phyloP scores from a whole-genome alignment of 2,329 filamentous ascomycete genomes.

The Sordariomycetes sp. region DNA sequence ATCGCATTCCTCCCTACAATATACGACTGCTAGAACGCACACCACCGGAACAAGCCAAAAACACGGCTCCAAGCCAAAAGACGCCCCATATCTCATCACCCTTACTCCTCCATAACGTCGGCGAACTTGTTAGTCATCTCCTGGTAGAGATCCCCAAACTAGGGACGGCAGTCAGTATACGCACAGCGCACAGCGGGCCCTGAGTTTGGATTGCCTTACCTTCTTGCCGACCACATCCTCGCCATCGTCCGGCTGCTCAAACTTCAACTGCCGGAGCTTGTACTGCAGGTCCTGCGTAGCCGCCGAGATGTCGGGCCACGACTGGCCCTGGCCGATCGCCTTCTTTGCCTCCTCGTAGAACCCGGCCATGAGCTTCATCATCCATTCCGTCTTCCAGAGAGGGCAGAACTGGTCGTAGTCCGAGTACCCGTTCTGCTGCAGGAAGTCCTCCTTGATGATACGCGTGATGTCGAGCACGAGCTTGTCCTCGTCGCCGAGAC shows the following conservation, averaged over 20 bases:
- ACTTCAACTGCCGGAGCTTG: slow-evolving; percentile 86
- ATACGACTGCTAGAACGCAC: not conserved
- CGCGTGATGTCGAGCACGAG: slow-evolving; percentile 90
- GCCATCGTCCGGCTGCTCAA: slow-evolving; percentile 81
- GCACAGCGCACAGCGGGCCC: not conserved
- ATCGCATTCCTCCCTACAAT: not conserved
- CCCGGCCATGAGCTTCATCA: slow-evolving; percentile 99
- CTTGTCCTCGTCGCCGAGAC: slow-evolving; percentile 93
- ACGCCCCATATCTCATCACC: not conserved
- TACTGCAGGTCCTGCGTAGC: slow-evolving; percentile 78
- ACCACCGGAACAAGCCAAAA: not conserved
- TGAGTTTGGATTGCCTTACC: slow-evolving; percentile 40
- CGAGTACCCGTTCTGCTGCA: slow-evolving; percentile 98
- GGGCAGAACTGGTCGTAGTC: slow-evolving; percentile 99
- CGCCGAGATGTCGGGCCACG: slow-evolving; percentile 88
- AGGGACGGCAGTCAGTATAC: not conserved
- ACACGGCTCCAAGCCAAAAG: not conserved
- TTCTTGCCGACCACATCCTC: slow-evolving; percentile 75
- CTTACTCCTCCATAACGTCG: slow-evolving; percentile 85
- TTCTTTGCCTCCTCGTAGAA: slow-evolving; percentile 98
- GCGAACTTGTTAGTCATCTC: slow-evolving; percentile 97
- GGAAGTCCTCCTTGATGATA: slow-evolving; percentile 93
- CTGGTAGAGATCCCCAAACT: slow-evolving; percentile 90
- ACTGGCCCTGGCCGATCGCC: slow-evolving; percentile 81
- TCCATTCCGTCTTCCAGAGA: slow-evolving; percentile 99